Evolutionary conservation across 352 stramenopile species (phyloP), one percentile per base, ranked within the genome.

Genomic region (Peronospora destructor): DNA sequence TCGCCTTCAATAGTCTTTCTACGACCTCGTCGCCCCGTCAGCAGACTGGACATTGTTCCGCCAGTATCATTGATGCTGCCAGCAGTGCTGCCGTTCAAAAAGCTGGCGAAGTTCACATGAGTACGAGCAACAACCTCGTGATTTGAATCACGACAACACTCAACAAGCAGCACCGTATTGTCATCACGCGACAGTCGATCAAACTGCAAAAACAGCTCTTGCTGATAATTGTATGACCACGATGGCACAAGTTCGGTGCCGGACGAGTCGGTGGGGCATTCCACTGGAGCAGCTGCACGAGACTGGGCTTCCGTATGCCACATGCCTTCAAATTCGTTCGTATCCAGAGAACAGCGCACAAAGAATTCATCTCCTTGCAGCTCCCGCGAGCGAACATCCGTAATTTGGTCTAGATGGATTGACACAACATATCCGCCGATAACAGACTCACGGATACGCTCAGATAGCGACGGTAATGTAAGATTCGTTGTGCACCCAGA

Each of bases 281-380:
- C 70, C 2, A 82, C 61, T 10, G 79, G 68, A 16, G 61, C 46
- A 7, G 63, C 71, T 3, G 76, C 42, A 9, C 66, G 61, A 9
- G 79, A 90, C 56, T 93, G 82, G 1, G 80, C 79, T 49, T 91
- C 77, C 5, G 82, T 93, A 49, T 90, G 82, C 78, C 77, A 90
- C 11, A 88, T 77, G 12, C 75, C 80, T 50, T 88, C 79, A 50
- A 91, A 87, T 42, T 89, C 79, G 53, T 91, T 87, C 11, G 76
- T 89, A 56, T 91, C 79, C 12, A 93, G 62, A 21, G 82, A 89
- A 30, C 82, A 93, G 21, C 82, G 82, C 12, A 93, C 73, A 44
- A 91, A 91, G 49, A 87, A 90, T 48, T 73, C 73, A 38, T 86
- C 76, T 40, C 68, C 66, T 44, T 72, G 71, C 12, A 84, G 47